These are phyloP conservation scores for Conoideocrella luteorostrata DNA, from an alignment of 2,329 filamentous ascomycete species.

Conservation along the genomic window DNA sequence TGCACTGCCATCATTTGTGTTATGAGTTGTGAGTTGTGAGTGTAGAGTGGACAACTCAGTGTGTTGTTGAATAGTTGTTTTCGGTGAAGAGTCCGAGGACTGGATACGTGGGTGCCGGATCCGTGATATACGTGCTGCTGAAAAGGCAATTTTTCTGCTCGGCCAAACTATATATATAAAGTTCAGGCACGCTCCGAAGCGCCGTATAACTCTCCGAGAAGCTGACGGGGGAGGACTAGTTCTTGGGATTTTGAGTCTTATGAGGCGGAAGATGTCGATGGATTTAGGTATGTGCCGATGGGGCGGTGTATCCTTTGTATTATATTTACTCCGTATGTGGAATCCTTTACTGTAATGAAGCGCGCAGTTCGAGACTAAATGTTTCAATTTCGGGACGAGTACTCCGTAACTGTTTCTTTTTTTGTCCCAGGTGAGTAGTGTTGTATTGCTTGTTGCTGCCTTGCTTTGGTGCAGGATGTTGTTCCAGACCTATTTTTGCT, in stretches of 20 bases:
- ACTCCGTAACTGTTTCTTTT: not conserved
- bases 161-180: not conserved
- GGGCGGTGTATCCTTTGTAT: too few relatives aligned
- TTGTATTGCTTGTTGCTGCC: not conserved
- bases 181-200: constrained; percentile 1
- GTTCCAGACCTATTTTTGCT: constrained; percentile 1
- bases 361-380: too few relatives aligned
- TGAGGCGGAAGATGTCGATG: not conserved
- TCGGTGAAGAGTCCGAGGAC: not conserved
- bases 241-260: too few relatives aligned
- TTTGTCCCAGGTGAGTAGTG: not conserved
- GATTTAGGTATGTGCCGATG: too few relatives aligned
- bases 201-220: not conserved
- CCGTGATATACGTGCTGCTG: too few relatives aligned
- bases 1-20: constrained; percentile 6
- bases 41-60: not conserved
- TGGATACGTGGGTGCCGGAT: too few relatives aligned
- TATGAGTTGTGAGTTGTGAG: not conserved
- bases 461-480: not conserved
- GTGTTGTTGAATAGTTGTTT: not conserved
- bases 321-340: too few relatives aligned
- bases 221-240: not conserved
- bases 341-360: too few relatives aligned
- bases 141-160: too few relatives aligned
- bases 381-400: too few relatives aligned